Percentiles rank a stretch among this genome's conserved stretches.
phyloP scores from a whole-genome alignment of 2,329 filamentous ascomycete genomes.

The Pseudohalonectria lignicola region DNA sequence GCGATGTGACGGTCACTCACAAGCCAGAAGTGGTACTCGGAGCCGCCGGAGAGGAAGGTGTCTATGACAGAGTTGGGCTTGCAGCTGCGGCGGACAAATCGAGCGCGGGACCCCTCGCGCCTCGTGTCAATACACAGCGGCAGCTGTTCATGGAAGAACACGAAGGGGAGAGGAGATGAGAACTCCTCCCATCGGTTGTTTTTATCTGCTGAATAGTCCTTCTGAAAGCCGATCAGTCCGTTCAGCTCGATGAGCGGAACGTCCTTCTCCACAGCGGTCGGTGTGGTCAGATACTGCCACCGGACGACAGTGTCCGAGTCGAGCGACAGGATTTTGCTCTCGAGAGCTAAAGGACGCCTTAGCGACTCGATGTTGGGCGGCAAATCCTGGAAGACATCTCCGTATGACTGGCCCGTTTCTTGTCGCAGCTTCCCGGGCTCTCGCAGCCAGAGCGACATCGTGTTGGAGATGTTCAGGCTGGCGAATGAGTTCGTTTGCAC shows the following conservation, averaged over 20 bases:
- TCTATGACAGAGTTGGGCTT: conserved; percentile 80
- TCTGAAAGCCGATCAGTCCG: conserved; percentile 63
- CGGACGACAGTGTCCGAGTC: conserved; percentile 46
- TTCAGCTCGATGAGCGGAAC: conserved; percentile 61
- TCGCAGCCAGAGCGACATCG: conserved; percentile 67
- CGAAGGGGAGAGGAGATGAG: conserved; percentile 57
- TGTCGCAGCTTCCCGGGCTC: conserved; percentile 57
- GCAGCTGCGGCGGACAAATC: conserved; percentile 89
- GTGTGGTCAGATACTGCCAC: conserved; percentile 55
- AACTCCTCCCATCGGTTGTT: conserved; percentile 59
- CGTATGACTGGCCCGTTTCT: conserved; percentile 53
- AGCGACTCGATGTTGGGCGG: conserved; percentile 30
- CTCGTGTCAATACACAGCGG: conserved; percentile 91
- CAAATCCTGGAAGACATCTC: conserved; percentile 57
- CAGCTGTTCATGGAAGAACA: conserved; percentile 79
- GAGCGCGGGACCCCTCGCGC: conserved; percentile 71
- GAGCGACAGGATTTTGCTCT: conserved; percentile 33
- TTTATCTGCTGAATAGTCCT: conserved; percentile 56
- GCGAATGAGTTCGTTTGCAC: conserved; percentile 68
- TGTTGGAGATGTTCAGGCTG: conserved; percentile 62
- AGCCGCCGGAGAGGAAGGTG: conserved; percentile 67
- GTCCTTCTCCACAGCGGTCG: conserved; percentile 42
- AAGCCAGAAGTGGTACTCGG: conserved; percentile 87
- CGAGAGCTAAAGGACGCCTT: conserved; percentile 35
- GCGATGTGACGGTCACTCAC: conserved; percentile 69